Evolutionary conservation across 805 yeast genomes (phyloP).

Genomic region (Saturnispora mendoncae): DNA sequence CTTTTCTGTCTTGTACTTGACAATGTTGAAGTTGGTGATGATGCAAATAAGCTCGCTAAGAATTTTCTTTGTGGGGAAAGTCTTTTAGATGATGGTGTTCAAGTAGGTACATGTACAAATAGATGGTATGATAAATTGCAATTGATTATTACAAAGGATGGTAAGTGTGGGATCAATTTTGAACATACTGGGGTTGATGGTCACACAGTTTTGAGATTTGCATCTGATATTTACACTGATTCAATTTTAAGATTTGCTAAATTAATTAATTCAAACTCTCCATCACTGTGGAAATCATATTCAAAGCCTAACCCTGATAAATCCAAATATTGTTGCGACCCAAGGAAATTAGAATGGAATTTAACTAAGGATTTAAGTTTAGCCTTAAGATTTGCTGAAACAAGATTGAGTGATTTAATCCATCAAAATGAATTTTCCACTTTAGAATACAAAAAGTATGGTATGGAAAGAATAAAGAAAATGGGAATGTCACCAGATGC

Average conservation of each 20-base stretch:
- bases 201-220: conserved; percentile 82
- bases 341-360: conserved; percentile 85
- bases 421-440: conserved; percentile 83
- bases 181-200: conserved; percentile 96
- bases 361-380: conserved; percentile 68
- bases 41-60: conserved; percentile 58
- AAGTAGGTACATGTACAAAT: conserved; percentile 88
- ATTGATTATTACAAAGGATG: conserved; percentile 77
- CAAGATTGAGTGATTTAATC: conserved; percentile 76
- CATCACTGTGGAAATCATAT: conserved; percentile 55
- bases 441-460: conserved; percentile 63
- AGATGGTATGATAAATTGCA: conserved; percentile 90
- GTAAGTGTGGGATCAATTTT: conserved; percentile 87
- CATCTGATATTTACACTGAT: conserved; percentile 86
- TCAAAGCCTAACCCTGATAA: conserved; percentile 36
- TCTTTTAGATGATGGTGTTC: conserved; percentile 72
- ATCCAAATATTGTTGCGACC: conserved; percentile 50
- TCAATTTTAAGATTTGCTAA: conserved; percentile 81
- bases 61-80: conserved; percentile 86
- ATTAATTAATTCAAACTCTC: conserved; percentile 67
- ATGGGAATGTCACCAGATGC: conserved; percentile 93
- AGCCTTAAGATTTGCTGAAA: conserved; percentile 83
- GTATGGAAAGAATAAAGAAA: conserved; percentile 68
- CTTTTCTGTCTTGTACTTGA: conserved; percentile 78
- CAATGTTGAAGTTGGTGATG: conserved; percentile 55